Conservation (phyloP, 2,329 filamentous ascomycete species). For the Colletotrichum trifolii region DNA sequence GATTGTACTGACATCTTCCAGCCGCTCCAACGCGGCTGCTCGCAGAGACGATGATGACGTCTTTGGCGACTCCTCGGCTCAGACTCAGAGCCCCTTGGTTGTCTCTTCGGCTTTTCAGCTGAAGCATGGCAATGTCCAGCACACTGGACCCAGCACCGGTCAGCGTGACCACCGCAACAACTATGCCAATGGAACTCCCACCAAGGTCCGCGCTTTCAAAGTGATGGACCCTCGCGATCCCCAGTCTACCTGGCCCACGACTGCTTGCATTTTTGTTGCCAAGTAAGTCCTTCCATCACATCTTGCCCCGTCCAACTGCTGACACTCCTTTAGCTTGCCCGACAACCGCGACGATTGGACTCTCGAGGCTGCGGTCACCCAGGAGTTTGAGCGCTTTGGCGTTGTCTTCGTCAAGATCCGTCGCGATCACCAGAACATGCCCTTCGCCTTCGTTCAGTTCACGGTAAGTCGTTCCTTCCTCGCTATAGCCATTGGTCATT, state of each 20-base stretch:
- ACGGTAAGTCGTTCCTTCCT: conserved; percentile 57
- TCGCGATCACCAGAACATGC: conserved; percentile 67
- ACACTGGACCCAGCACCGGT: conserved; percentile 5
- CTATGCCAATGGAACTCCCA: conserved; percentile 23
- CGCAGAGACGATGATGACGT: conserved; percentile 20
- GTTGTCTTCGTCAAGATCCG: conserved; percentile 72
- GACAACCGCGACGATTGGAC: conserved; percentile 59
- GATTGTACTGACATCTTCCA: conserved; percentile 2
- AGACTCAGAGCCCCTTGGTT: not conserved
- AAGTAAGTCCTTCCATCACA: conserved; percentile 61
- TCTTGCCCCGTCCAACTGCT: conserved; percentile 12
- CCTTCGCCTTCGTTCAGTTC: conserved; percentile 73
- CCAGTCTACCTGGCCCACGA: conserved; percentile 63
- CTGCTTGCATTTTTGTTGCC: conserved; percentile 72
- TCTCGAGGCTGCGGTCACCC: conserved; percentile 64
- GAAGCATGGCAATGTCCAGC: conserved; percentile 19
- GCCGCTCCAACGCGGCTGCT: not conserved
- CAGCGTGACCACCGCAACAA: conserved; percentile 1
- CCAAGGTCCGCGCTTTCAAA: conserved; percentile 18
- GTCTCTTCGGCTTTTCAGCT: conserved; percentile 16
- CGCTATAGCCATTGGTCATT: not conserved
- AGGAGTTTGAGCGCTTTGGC: conserved; percentile 65
- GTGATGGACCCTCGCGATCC: conserved; percentile 52
- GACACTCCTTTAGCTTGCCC: conserved; percentile 56
- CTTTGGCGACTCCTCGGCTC: conserved; percentile 12